Base-by-base conservation (phyloP, 2,329 filamentous ascomycete genomes). In the Metarhizium brunneum region DNA sequence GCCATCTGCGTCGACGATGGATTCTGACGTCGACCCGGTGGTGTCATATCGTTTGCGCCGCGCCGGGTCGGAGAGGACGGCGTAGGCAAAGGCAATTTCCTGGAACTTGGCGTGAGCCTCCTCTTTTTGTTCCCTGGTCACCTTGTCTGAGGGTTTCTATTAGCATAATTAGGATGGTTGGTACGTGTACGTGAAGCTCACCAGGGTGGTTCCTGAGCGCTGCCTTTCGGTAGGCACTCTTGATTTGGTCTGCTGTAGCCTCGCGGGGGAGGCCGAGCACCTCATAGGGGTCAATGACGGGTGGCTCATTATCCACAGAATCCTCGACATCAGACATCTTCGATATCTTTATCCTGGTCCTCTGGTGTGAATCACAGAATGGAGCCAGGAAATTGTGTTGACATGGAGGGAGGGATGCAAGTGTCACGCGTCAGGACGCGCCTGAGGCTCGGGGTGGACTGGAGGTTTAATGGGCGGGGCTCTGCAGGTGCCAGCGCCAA, bases 51-150 rank as follows among this genome's bases (percentile, higher is more conserved):
- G 88, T 63, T 85, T 84, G 62, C 94, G 88, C 54, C 94, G 84
- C 20, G 79, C 78, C 25, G 87, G 79, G 63, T 96, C 90, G 36
- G 90, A 96, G 40, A 99, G 87, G 52, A 99, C 83, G 38, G 91
- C 92, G 67, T 97, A 96, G 53, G 94, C 92, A 65, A 96, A 92
- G 29, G 92, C 92, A 63, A 99, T 85, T 63, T 87, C 79, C 71
- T 99, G 94, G 70, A 99, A 99, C 54, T 82, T 86, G 58, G 79
- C 77, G 63, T 96, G 86, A 2, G 94, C 92, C 47, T 80, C 74
- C 30, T 85, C 79, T 66, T 90, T 90, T 53, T 86, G 74, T 25
- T 84, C 78, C 1, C 81, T 76, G 16, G 82, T 62, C 4, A 85
- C 89, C 75, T 96, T 96, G 79, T 96, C 91, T 87, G 57, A 11